Conservation (phyloP, 306 rosid species). For the Dryas alaskensis region DNA sequence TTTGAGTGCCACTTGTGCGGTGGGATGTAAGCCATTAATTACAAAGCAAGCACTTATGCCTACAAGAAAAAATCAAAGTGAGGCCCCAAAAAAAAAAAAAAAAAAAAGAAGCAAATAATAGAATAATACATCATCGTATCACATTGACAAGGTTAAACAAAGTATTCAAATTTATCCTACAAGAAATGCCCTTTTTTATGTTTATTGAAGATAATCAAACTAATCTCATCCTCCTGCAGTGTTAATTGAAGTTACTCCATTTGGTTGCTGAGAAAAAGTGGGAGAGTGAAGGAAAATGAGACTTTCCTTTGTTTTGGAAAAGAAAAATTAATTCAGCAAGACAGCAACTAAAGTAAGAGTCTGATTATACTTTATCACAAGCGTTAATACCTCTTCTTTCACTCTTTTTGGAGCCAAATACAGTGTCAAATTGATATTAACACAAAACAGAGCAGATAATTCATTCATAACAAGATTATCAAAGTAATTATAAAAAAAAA, state of each 20-base stretch:
- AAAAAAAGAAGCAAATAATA: background rate
- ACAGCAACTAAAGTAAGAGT: too few relatives aligned
- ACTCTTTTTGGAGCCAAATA: background rate
- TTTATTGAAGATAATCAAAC: background rate
- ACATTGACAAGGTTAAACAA: background rate
- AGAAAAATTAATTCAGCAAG: too few relatives aligned
- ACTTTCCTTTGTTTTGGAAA: background rate
- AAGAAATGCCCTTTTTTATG: background rate
- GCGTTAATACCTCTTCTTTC: background rate
- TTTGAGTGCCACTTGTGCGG: slow-evolving; percentile 48
- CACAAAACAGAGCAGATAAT: slow-evolving; percentile 10
- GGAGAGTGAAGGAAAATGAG: background rate
- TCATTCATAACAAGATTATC: background rate
- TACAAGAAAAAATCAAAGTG: background rate
- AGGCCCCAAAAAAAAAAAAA: background rate
- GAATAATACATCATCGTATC: too few relatives aligned
- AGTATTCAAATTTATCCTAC: background rate
- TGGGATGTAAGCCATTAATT: slow-evolving; percentile 50
- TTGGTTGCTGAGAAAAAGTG: background rate
- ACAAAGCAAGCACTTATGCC: background rate
- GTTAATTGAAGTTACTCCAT: background rate
- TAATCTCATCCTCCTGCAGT: background rate
- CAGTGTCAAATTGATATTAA: background rate
- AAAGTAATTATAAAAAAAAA: background rate
- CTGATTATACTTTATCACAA: too few relatives aligned